Base-by-base conservation (phyloP, 2,329 filamentous ascomycete species). In the Talaromyces sp. region DNA sequence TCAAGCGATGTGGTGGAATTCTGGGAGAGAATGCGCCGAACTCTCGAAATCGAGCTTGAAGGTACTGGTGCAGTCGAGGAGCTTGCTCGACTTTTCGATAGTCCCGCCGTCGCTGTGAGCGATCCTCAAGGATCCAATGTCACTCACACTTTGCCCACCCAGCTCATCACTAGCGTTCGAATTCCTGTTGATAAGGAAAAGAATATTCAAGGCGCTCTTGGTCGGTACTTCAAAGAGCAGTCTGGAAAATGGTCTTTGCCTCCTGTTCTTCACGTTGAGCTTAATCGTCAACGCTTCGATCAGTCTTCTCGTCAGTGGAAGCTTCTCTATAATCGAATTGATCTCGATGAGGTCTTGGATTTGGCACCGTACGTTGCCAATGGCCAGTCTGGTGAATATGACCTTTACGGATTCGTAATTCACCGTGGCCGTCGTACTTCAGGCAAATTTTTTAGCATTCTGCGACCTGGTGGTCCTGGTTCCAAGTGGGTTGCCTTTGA, bases 401-500 rank as follows among this genome's bases (percentile, higher is more conserved):
- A 82, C 1, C 79, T 89, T 0, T 88, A 86, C 67, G 85, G 85
- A 3, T 84, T 88, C 67, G 76, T 88, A 37, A 84, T 86, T 2
- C 87, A 89, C 70, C 83, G 82, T 66, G 86, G 85, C 31, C 81
- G 82, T 50, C 81, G 87, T 16, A 83, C 83, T 22, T 88, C 85
- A 5, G 82, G 82, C 57, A 80, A 83, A 43, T 88, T 87, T 75
- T 85, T 86, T 68, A 82, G 84, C n/a, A 82, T 87, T 39, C 73
- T 89, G 57, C 81, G 86, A 35, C 87, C 87, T 0, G 79, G 80
- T 52, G 85, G 86, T 2, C 82, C 82, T 6, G 82, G 80, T 10
- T 79, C 81, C 9, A 82, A 81, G 54, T 89, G 87, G 87, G 83
- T 88, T 63, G 82, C 81, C 39, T 88, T 87, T 68, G 82, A 85